A percentile compares a stretch with the other conserved stretches of the same genome.
These are phyloP conservation scores for Aspergillus transmontanensis DNA, from an alignment of 2,329 filamentous ascomycete species.

Conservation along the genomic window DNA sequence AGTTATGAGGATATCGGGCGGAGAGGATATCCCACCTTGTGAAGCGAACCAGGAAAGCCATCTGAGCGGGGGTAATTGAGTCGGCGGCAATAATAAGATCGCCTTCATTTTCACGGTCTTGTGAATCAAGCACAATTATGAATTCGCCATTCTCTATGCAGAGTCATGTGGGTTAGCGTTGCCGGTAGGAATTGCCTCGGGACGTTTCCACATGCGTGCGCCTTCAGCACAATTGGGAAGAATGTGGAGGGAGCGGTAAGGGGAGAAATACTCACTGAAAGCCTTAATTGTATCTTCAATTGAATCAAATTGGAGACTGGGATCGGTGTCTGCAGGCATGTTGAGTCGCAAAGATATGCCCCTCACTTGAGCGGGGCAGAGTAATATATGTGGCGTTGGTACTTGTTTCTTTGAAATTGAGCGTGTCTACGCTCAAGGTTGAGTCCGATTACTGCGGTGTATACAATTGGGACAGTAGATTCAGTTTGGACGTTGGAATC, in stretches of 20 bases:
- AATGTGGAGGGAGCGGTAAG: neutral
- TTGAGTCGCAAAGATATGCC: constrained; percentile 23
- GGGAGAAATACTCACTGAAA: constrained; percentile 38
- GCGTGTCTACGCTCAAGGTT: neutral
- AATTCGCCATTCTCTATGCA: constrained; percentile 76
- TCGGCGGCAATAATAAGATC: constrained; percentile 94
- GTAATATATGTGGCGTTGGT: neutral
- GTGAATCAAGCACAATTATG: constrained; percentile 91
- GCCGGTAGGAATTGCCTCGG: neutral
- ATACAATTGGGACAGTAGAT: neutral
- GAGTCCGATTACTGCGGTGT: neutral
- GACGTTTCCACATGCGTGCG: neutral
- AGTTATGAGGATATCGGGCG: neutral
- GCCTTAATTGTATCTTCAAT: constrained; percentile 46
- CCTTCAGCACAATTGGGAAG: neutral
- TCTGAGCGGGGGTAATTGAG: constrained; percentile 81
- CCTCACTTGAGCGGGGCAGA: constrained; percentile 25
- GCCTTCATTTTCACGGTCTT: constrained; percentile 94
- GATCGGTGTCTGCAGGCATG: constrained; percentile 40
- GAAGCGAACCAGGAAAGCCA: constrained; percentile 94
- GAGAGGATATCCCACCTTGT: constrained; percentile 55
- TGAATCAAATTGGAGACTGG: constrained; percentile 41
- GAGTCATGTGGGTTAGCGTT: constrained; percentile 10
- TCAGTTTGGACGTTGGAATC: neutral
- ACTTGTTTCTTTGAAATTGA: neutral